Base-by-base conservation (phyloP, 345 rosid species). In the Linum tenue region DNA sequence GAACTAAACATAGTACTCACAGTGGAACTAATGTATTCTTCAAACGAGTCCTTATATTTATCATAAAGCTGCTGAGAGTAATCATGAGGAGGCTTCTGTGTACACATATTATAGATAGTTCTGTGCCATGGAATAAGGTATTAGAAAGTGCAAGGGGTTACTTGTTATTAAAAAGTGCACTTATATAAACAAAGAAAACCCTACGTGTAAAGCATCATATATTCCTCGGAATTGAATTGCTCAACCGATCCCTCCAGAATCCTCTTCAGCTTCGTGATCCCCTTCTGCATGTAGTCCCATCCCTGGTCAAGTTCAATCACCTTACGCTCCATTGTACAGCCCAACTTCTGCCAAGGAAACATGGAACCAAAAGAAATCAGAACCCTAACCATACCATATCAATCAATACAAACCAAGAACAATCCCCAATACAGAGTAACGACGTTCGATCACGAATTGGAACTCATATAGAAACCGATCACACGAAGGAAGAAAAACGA, bases 61-160 rank as follows among this genome's bases (percentile, higher is more conserved):
- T 85, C 89, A 73, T 92, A 92, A 37, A 90, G 87, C 81, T 88
- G 94, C 68, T 86, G 89, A 9, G 97, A 88, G 65, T 86, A 92
- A 69, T 92, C 87, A 70, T 81, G 79, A 7, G 96, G 96, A 2
- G 94, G 87, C 78, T 82, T 90, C 77, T 90, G 97, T 2, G 91
- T 85, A 64, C 98, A 92, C 98, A 92, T 83, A 59, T 79, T 78
- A 75, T 88, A 82, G 38, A 86, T 84, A 1, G 90, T 90, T 41
- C 97, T 92, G 85, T 40, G 59, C 53, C 53, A 22, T 40, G 39
- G 31, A 1, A 68, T 37, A 31, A 4, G 51, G 62, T 39, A 5
- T 16, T 38, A 39, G 0, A 62, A 37, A 40, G 43, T 53, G 55
- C 31, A 66, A 56, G 15, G 15, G 1, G 31, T 22, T 22, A 22